These are phyloP conservation scores for Aphanocladium album DNA, from an alignment of 2,329 filamentous ascomycete species.

Conservation along the genomic window DNA sequence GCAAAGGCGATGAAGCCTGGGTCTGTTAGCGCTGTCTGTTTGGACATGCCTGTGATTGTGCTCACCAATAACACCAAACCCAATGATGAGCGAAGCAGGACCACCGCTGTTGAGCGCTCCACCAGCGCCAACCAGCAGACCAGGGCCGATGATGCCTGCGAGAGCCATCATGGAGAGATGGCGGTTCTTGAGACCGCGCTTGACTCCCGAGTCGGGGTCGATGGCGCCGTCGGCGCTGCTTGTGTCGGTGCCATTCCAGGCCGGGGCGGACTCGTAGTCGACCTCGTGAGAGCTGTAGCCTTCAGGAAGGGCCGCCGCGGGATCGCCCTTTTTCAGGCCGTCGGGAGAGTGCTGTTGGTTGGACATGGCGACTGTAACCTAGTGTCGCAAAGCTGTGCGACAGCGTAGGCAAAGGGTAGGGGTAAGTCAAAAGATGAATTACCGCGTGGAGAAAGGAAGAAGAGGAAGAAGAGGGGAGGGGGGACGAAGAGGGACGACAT, in stretches of 20 bases:
- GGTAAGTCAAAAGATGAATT: not conserved
- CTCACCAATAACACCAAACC: conserved; percentile 62
- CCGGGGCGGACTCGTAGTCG: conserved; percentile 2
- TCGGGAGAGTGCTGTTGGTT: not conserved
- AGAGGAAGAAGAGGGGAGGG: not conserved
- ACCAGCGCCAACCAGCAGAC: conserved; percentile 66
- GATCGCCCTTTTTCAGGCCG: conserved; percentile 1
- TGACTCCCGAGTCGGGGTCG: conserved; percentile 60
- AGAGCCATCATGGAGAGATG: conserved; percentile 63
- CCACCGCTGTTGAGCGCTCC: conserved; percentile 64
- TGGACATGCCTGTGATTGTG: not conserved
- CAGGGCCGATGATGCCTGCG: conserved; percentile 62
- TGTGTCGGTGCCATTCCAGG: conserved; percentile 10
- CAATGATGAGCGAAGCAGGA: conserved; percentile 66
- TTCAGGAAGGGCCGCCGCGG: not conserved
- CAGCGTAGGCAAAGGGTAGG: not conserved
- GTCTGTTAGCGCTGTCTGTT: conserved; percentile 16
- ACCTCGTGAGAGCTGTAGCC: conserved; percentile 9
- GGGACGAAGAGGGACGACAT: not conserved
- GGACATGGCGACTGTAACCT: not conserved
- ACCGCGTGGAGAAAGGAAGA: not conserved
- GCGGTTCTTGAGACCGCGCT: conserved; percentile 62
- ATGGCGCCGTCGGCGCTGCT: conserved; percentile 1
- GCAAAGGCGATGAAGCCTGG: conserved; percentile 55
- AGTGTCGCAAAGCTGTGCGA: not conserved